phyloP scores from a whole-genome alignment of 192 early-diverging fungal species.

The Coemansia sp. region DNA sequence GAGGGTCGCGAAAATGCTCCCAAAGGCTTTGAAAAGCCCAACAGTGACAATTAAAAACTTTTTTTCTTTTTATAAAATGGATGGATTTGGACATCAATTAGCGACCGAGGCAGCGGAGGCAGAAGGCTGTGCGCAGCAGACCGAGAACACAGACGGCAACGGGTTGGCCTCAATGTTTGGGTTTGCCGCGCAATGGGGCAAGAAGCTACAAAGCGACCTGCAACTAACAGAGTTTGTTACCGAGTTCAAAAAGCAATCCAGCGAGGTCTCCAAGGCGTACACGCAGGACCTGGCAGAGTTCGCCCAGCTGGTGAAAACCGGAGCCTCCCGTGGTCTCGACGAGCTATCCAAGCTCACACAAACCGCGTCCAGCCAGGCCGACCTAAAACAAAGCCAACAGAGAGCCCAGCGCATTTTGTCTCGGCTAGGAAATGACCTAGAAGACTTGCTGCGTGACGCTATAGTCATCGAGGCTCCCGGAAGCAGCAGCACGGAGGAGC shows the following conservation, averaged over 20 bases:
- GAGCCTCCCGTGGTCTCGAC: conserved; percentile 36
- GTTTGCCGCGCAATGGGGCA: conserved; percentile 46
- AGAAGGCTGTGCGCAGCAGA: conserved; percentile 26
- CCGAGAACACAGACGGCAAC: not conserved
- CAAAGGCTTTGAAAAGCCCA: conserved; percentile 44
- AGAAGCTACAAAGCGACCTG: conserved; percentile 33
- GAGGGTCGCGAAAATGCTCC: conserved; percentile 56
- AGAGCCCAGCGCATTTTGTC: conserved; percentile 33
- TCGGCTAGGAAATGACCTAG: conserved; percentile 36
- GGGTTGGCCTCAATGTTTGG: conserved; percentile 26
- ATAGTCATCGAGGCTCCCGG: conserved; percentile 51
- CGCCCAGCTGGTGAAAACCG: conserved; percentile 40
- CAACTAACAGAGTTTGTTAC: conserved; percentile 35
- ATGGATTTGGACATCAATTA: conserved; percentile 34
- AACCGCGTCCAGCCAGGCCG: conserved; percentile 15
- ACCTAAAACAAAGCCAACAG: conserved; percentile 24
- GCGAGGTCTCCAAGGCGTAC: conserved; percentile 45
- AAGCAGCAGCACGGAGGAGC: conserved; percentile 36
- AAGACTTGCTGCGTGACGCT: conserved; percentile 44
- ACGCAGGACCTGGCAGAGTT: conserved; percentile 47
- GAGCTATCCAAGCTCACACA: conserved; percentile 37
- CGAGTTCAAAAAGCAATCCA: conserved; percentile 47
- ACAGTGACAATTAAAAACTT: conserved; percentile 14
- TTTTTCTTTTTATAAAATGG: conserved; percentile 27
- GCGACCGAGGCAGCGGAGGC: conserved; percentile 44